Conservation (phyloP, 2,329 filamentous ascomycete species). For the Ceratocystis alfenasii region DNA sequence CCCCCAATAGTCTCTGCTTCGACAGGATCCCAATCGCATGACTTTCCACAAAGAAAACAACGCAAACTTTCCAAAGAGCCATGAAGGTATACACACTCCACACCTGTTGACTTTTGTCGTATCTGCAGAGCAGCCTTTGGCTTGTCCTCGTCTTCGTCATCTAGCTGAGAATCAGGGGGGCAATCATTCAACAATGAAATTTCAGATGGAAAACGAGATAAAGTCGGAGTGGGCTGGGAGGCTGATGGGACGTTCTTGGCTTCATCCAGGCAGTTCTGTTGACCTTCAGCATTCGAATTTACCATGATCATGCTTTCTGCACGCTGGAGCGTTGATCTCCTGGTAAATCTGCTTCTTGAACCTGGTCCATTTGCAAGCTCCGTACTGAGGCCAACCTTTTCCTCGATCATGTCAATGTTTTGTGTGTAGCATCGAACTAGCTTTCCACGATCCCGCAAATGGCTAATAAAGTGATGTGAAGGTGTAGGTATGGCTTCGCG, state of each 20-base stretch:
- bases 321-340: constrained; percentile 27
- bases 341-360: constrained; percentile 48
- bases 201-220: constrained; percentile 15
- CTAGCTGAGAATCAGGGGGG: neutral
- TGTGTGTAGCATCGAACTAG: constrained; percentile 63
- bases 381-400: constrained; percentile 55
- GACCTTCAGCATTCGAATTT: constrained; percentile 1
- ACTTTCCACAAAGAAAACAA: constrained; percentile 49
- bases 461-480: constrained; percentile 57
- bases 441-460: constrained; percentile 54
- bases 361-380: constrained; percentile 51
- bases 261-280: constrained; percentile 6
- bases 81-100: constrained; percentile 59
- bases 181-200: constrained; percentile 1
- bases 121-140: neutral
- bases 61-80: constrained; percentile 54
- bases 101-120: constrained; percentile 31
- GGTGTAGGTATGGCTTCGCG: constrained; percentile 50
- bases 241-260: constrained; percentile 1
- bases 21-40: constrained; percentile 48
- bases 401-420: constrained; percentile 63
- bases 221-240: constrained; percentile 15
- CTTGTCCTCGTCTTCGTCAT: constrained; percentile 14
- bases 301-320: constrained; percentile 20
- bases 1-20: constrained; percentile 49